phyloP scores from a whole-genome alignment of 352 stramenopile species.

The Pythium apleroticum region DNA sequence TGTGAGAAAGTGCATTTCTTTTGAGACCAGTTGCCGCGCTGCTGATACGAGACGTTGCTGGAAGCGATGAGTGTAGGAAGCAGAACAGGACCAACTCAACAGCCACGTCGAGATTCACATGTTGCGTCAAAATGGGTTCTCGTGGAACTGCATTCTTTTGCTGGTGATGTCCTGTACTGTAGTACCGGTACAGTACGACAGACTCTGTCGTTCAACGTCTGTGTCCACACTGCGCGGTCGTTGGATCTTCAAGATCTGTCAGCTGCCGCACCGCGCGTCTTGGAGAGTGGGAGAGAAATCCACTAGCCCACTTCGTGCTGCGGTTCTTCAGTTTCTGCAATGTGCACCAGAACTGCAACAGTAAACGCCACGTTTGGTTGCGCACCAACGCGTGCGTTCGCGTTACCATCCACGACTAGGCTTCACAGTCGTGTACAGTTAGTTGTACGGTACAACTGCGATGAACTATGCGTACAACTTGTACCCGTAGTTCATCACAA shows the following conservation, averaged over 20 bases:
- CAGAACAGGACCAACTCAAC: neutral
- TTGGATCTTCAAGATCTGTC: neutral
- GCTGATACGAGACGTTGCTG: neutral
- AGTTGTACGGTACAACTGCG: too few species aligned
- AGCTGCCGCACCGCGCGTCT: neutral
- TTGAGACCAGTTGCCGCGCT: neutral
- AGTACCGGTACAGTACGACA: too few species aligned
- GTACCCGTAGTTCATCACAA: too few species aligned
- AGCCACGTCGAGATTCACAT: neutral
- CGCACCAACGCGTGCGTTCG: neutral
- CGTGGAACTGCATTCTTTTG: too few species aligned
- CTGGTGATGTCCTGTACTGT: too few species aligned
- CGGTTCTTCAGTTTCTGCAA: constrained; percentile 14
- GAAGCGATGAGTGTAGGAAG: neutral
- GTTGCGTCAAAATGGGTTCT: too few species aligned
- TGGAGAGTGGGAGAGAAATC: constrained; percentile 16
- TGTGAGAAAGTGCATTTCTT: neutral
- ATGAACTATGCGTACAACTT: too few species aligned
- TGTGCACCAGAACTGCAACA: neutral
- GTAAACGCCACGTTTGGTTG: neutral
- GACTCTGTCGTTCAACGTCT: neutral
- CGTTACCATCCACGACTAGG: too few species aligned
- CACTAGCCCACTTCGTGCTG: constrained; percentile 5
- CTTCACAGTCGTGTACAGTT: too few species aligned
- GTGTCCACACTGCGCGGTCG: neutral